Base-by-base conservation (phyloP, 345 rosid species). In the Durio zibethinus region DNA sequence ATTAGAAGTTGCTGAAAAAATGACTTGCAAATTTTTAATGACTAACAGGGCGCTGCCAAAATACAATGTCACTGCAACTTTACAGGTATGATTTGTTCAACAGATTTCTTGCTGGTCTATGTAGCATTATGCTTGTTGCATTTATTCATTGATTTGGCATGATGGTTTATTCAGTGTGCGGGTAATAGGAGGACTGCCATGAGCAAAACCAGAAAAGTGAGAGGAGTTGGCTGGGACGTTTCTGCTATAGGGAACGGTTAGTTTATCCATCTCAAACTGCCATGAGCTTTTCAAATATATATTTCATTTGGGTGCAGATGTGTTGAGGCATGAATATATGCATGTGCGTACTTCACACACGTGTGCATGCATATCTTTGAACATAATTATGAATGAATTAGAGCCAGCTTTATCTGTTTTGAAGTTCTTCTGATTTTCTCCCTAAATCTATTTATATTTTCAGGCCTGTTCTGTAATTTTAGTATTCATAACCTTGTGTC, bases 181-280 rank as follows among this genome's bases (percentile, higher is more conserved):
- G 99, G 98, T 76, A 96, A 96, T 83, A 86, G 99, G 83, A 91
- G 99, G 82, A 96, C 98, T 47, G 97, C 99, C 74, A 96, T 96
- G 99, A 96, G 98, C 88, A 85, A 92, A 68, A 82, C 85, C 77
- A 87, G 77, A 80, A 87, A 81, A 57, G 99, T 96, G 47, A 92
- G 81, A 84, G 99, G 98, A 5, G 98, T 96, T 83, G 99, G 99
- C 78, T 96, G 98, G 99, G 97, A 87, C 73, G 83, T 92, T 80
- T 86, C 97, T 86, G 98, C 99, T 10, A 67, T 96, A 52, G 99
- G 98, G 74, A 96, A 92, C 76, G 99, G 99, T 96, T 78, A 33
- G 86, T 77, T 80, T 9, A 1, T 33, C 33, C 40, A 18, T 38
- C 23, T 14, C 33, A 8, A 18, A 25, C 48, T 69, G 9, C 65